Evolutionary conservation across 768 basidiomycete species (phyloP), one percentile per base, ranked within the genome.

Genomic region (Auriscalpium vulgare): DNA sequence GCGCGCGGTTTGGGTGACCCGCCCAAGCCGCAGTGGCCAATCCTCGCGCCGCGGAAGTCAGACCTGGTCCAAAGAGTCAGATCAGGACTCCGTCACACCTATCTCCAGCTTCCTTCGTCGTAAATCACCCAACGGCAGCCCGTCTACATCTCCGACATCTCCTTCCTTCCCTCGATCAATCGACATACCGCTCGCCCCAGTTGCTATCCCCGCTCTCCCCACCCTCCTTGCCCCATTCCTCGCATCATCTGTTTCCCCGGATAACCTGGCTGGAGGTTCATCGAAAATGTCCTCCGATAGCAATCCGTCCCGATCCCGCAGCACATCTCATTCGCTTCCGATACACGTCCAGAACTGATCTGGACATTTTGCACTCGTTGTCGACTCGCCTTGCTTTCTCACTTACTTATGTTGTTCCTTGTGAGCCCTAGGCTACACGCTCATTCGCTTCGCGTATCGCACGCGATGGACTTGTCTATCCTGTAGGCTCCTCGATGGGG

Each of bases 61-160:
- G 59, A 55, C 61, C 60, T 54, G 66, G 69, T 53, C 64, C 63
- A 54, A 59, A 13, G 68, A 70, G 19, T 49, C 60, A 46, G 68
- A 70, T 49, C 59, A 58, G 36, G 63, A 66, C 29, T 69, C 66
- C 7, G 67, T 63, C 64, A 88, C 84, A 13, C 89, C 89, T 53
- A 91, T 91, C 54, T 91, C 89, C 29, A 78, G 80, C 40, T 91
- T 86, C 57, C 84, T 87, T 45, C 87, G 89, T 59, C 83, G 88
- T 59, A 87, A 83, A 71, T 88, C 87, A 1, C 88, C 88, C 34
- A 82, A 83, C 29, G 29, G 29, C 56, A 76, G 80, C 40, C 88
- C 88, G 10, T 87, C 88, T 0, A 83, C 81, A 14, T 81, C 83
- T 2, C 80, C 85, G 11, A 79, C 79, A 10, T 88, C 63, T 56